Evolutionary conservation across 2,329 filamentous ascomycete genomes (phyloP), one percentile per base, ranked within the genome.

Genomic region (Aphanoascus verrucosus): DNA sequence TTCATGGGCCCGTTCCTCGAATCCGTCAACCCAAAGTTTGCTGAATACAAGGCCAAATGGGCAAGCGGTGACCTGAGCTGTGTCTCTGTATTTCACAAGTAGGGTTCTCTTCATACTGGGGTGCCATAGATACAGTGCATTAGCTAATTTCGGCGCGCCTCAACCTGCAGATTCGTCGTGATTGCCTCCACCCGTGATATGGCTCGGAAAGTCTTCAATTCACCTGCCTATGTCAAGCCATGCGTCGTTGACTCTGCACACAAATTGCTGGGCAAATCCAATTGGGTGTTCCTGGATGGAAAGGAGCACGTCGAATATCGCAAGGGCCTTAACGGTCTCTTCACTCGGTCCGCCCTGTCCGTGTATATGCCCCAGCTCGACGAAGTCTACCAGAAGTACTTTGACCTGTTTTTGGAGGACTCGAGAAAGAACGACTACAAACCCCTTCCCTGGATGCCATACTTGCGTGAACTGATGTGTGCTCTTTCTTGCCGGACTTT

Each of bases 11-110:
- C 93, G 4, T 97, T 98, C 71, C 78, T 97, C 54, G 77, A 96
- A 66, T 95, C 89, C 28, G 77, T 97, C 63, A 84, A 94, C 69
- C 93, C 93, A 55, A 88, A 91, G 65, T 97, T 96, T 68, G 82
- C 85, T 57, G 81, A 90, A 65, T 98, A 98, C 74, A 80, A 90
- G 69, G 84, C 79, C 57, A 96, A 97, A 77, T 98, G 93, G 93
- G 71, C 79, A 63, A 94, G 88, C 65, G 93, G 87, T 45, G 84
- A 87, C 46, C 77, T 98, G 62, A 96, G 90, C 77, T 98, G 93
- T 67, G 93, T 98, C 57, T 96, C 90, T 1, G 89, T 98, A 64
- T 98, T 98, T 76, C 93, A 98, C 82, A 98, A 97, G 88, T 94
- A 80, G 62, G 82, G 60, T 28, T n/a, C 28, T 6, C 37, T 20